Base-by-base conservation (phyloP, 2,329 filamentous ascomycete species). In the Aspergillus hiratsukae region DNA sequence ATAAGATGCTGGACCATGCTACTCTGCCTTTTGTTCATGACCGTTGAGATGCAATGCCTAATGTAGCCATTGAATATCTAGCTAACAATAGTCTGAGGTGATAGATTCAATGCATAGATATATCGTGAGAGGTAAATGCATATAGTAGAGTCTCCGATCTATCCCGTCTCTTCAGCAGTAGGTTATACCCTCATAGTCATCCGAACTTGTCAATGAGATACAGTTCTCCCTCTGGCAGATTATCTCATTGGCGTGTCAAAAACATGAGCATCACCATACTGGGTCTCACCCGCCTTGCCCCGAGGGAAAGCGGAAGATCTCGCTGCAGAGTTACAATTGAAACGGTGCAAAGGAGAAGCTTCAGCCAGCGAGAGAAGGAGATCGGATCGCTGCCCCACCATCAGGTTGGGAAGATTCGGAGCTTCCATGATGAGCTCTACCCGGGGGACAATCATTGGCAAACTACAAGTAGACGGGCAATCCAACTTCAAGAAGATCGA, bases 381-480 rank as follows among this genome's bases (percentile, higher is more conserved):
- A 61, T 66, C 55, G 58, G 57, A 52, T 57, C 60, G 50, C 19
- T 64, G 72, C 70, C 71, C 72, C 72, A 74, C 72, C 65, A 62
- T 65, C 57, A 54, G 61, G 55, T 71, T 71, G 69, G 70, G 70
- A 72, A 73, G 68, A 72, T 66, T 71, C 72, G 71, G 72, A 71
- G 68, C 55, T 53, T 57, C 56, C 58, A 58, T 55, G 58, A 53
- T 66, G 64, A 66, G 61, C 65, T 66, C 69, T 69, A 58, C 67
- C 66, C 43, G 43, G 43, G 64, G 60, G 57, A 59, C 49, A 57
- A 54, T 55, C 58, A 43, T 56, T 58, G 58, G 49, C 21, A 46
- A 46, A 27, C 10, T 46, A 46, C 43, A 46, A 46, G 43, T 27
- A 46, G 43, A 46, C 21, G 23, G 14, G 21, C 21, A 46, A 8